These are phyloP conservation scores for Puccinia triticina DNA, from an alignment of 1,284 basidiomycete genomes.

Conservation along the genomic window DNA sequence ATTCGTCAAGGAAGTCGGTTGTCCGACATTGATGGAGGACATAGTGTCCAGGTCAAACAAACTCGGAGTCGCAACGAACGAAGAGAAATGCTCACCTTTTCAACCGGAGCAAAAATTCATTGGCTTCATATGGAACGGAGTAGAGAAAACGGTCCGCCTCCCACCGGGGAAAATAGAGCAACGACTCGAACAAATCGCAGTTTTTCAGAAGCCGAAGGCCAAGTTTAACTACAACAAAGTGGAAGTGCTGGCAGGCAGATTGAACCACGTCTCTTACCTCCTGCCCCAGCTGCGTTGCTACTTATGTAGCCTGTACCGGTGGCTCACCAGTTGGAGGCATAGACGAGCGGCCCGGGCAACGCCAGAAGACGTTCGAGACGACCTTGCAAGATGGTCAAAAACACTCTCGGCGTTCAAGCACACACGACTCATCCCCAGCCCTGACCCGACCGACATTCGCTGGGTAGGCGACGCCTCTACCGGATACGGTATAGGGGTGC, in stretches of 20 bases:
- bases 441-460: background rate
- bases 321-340: background rate
- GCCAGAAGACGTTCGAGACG: background rate
- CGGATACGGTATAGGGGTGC: background rate
- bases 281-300: conserved; percentile 13
- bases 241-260: background rate
- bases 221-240: background rate
- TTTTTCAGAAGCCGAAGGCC: background rate
- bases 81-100: conserved; percentile 4
- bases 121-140: no score
- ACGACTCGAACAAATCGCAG: background rate
- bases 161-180: background rate
- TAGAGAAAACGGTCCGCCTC: no score
- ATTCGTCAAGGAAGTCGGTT: background rate
- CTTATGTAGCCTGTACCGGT: conserved; percentile 1
- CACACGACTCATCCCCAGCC: background rate
- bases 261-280: no score
- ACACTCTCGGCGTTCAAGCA: background rate
- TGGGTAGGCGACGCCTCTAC: conserved; percentile 33
- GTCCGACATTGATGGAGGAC: background rate
- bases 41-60: background rate
- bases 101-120: background rate
- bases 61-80: conserved; percentile 2
- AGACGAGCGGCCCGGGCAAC: background rate
- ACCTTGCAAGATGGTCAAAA: background rate